phyloP scores from a whole-genome alignment of 352 stramenopile species.

The Phytophthora pini region DNA sequence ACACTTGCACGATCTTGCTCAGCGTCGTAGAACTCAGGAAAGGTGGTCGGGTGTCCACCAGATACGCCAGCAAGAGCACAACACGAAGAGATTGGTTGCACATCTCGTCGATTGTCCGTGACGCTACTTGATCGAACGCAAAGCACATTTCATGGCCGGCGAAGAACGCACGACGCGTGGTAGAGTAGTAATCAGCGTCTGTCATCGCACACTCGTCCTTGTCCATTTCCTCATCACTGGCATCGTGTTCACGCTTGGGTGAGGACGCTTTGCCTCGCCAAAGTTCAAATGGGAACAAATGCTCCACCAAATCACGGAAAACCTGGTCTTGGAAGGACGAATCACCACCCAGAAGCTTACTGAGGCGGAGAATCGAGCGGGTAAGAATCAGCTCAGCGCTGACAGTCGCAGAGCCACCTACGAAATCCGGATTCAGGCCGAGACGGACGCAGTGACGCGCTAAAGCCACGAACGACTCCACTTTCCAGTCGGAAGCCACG shows the following conservation, averaged over 20 bases:
- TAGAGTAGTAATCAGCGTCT: slow-evolving; percentile 46
- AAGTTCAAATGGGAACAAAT: slow-evolving; percentile 60
- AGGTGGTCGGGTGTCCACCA: slow-evolving; percentile 60
- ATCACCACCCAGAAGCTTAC: slow-evolving; percentile 60
- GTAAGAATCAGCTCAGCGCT: slow-evolving; percentile 57
- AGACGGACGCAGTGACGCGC: slow-evolving; percentile 69
- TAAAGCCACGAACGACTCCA: slow-evolving; percentile 72
- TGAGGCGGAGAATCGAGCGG: slow-evolving; percentile 62
- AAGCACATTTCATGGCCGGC: slow-evolving; percentile 62
- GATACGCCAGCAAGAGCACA: slow-evolving; percentile 69
- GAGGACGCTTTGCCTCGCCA: slow-evolving; percentile 34
- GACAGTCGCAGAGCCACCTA: slow-evolving; percentile 3
- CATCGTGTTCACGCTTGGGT: slow-evolving; percentile 19
- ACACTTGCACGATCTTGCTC: slow-evolving; percentile 47
- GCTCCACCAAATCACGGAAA: slow-evolving; percentile 62
- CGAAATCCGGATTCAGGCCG: slow-evolving; percentile 34
- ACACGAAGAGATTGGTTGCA: slow-evolving; percentile 65
- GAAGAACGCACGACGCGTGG: slow-evolving; percentile 42
- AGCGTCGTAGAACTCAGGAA: slow-evolving; percentile 58
- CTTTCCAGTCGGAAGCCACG: slow-evolving; percentile 64
- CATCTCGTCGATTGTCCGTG: slow-evolving; percentile 70
- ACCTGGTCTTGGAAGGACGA: slow-evolving; percentile 59
- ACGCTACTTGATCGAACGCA: slow-evolving; percentile 65
- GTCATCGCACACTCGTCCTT: slow-evolving; percentile 25
- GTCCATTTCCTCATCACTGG: slow-evolving; percentile 42